Conservation (phyloP, 306 rosid genomes). For the Lathyrus tuberosus region DNA sequence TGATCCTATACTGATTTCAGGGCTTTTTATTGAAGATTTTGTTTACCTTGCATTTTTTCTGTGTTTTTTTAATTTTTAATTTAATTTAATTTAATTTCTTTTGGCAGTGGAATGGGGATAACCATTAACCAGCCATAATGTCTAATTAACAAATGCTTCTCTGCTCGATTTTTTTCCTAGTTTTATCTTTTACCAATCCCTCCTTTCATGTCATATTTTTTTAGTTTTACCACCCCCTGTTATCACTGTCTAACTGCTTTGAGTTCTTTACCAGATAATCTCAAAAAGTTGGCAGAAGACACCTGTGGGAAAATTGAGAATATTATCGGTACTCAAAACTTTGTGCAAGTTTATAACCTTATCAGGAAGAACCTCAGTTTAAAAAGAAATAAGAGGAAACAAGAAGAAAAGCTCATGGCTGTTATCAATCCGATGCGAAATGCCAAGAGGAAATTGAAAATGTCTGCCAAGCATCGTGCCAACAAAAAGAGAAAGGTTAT, state of each 20-base stretch:
- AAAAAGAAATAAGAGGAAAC: constrained; percentile 81
- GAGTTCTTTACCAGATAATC: constrained; percentile 52
- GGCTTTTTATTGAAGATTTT: constrained; percentile 2
- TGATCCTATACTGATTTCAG: constrained; percentile 6
- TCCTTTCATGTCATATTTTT: neutral
- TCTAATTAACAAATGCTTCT: neutral
- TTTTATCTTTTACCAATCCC: constrained; percentile 23
- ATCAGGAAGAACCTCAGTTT: constrained; percentile 64
- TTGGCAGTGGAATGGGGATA: constrained; percentile 16
- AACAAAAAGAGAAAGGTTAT: constrained; percentile 76
- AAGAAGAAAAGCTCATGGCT: constrained; percentile 82
- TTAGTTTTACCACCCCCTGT: neutral
- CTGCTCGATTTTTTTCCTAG: neutral
- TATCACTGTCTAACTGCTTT: neutral
- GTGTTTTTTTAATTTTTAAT: neutral
- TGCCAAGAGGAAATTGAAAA: constrained; percentile 73
- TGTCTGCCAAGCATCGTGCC: constrained; percentile 74
- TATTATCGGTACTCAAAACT: constrained; percentile 60
- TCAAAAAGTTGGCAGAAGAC: constrained; percentile 66
- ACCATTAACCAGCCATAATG: neutral
- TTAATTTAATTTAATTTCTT: neutral
- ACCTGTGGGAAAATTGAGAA: constrained; percentile 51
- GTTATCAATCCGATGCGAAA: constrained; percentile 75
- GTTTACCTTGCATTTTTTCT: neutral
- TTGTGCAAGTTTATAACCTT: constrained; percentile 54